Conservation (phyloP, 768 basidiomycete species). For the Astraeus odoratus region DNA sequence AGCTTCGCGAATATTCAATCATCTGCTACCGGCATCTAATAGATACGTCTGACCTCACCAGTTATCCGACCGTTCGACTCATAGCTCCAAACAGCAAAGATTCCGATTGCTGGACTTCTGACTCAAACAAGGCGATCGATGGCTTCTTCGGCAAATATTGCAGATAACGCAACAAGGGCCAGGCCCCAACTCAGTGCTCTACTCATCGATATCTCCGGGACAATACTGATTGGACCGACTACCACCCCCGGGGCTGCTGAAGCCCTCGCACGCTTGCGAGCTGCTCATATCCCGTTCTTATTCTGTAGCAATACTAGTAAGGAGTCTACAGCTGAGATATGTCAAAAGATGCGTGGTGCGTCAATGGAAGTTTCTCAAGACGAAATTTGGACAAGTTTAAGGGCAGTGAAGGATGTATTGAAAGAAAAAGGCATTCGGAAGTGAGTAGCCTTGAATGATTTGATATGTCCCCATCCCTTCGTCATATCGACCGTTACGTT, state of each 20-base stretch:
- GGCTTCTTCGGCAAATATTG: not conserved
- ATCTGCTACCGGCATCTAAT: no score
- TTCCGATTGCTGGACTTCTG: not conserved
- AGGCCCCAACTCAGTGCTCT: constrained; percentile 36
- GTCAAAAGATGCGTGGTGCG: constrained; percentile 36
- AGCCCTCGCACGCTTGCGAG: constrained; percentile 23
- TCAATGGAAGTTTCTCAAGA: constrained; percentile 40
- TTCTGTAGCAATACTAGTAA: constrained; percentile 69
- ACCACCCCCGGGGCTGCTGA: constrained; percentile 41
- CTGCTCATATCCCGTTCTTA: constrained; percentile 36
- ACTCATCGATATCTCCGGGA: constrained; percentile 65
- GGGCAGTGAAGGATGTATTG: constrained; percentile 46
- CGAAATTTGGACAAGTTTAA: constrained; percentile 61
- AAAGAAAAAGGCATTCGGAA: constrained; percentile 33
- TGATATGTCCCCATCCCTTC: no score
- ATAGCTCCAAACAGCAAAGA: no score
- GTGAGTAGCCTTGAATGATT: constrained; percentile 19
- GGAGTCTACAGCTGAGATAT: constrained; percentile 43
- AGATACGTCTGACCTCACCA: no score
- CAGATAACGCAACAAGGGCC: not conserved
- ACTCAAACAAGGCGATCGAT: not conserved
- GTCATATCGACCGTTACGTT: not conserved
- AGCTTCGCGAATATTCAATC: no score
- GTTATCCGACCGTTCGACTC: no score
- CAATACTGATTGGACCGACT: constrained; percentile 46